Evolutionary conservation across 192 early-diverging fungal species (phyloP), one percentile per base, ranked within the genome.

Genomic region (Coemansia reversa): DNA sequence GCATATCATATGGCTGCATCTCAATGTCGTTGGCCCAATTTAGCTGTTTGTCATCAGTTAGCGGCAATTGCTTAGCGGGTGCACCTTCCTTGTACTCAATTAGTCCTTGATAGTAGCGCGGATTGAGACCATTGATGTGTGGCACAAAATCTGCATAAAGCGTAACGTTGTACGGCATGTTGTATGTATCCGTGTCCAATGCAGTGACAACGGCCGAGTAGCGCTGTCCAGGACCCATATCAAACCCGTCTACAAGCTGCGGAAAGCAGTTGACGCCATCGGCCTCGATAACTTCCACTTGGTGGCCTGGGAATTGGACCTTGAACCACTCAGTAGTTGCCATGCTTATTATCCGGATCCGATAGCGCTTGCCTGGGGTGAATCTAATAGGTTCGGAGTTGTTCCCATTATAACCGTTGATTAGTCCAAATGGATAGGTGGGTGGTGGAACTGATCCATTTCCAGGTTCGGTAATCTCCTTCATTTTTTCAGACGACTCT

Each of bases 261-360:
- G 86, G 86, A 57, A 85, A 63, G 7, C 83, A 77, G 45, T 88
- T 74, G 55, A 84, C 79, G 33, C 92, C 92, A 51, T 93, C 92
- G 54, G 84, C 82, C 74, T 95, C 93, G 60, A 95, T 89, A 7
- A 95, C 77, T 29, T 76, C 66, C 69, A 95, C 70, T n/a, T 81
- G 69, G 76, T 94, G 93, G 24, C 86, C 88, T 59, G 90, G 90
- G 59, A 95, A 86, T 53, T 75, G 81, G 63, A 95, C 83, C 61
- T 84, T 73, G 82, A 89, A 95, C 65, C 84, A 86, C 20, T 84
- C 75, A 57, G 88, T 73, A 3, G 86, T 84, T 24, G 84, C 82
- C 82, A 89, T 91, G 74, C 86, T 89, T 67, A 95, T 82, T 24
- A 95, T 42, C 16, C 94, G 89, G 62, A 95, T 71, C 54, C 91